These are phyloP conservation scores for Myxozyma udenii DNA, from an alignment of 805 yeast genomes.

Conservation along the genomic window DNA sequence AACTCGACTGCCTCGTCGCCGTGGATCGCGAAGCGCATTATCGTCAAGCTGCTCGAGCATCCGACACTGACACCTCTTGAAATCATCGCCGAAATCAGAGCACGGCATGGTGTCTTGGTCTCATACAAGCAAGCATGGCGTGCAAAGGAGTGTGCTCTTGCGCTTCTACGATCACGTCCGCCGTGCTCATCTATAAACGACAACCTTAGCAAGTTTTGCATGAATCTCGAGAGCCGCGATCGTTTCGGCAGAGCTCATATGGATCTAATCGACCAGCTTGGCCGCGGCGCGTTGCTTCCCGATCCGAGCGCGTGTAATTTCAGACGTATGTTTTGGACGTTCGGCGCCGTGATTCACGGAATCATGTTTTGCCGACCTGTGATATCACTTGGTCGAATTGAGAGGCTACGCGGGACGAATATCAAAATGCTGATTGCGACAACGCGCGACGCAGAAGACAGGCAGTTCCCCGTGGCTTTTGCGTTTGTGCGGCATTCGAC, in stretches of 20 bases:
- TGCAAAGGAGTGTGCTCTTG: conserved; percentile 20
- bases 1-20: conserved; percentile 22
- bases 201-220: conserved; percentile 11
- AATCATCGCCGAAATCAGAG: conserved; percentile 11
- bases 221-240: conserved; percentile 7
- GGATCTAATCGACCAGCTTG: conserved; percentile 10
- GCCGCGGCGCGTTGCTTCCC: conserved; percentile 8
- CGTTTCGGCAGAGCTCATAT: conserved; percentile 13
- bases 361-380: conserved; percentile 14
- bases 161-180: conserved; percentile 9
- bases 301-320: conserved; percentile 15
- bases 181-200: conserved; percentile 13
- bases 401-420: conserved; percentile 9
- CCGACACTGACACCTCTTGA: conserved; percentile 14
- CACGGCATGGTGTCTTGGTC: conserved; percentile 12
- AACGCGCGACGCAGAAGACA: conserved; percentile 19
- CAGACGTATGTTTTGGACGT: conserved; percentile 23
- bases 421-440: conserved; percentile 9
- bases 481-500: conserved; percentile 9
- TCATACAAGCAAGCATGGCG: conserved; percentile 28
- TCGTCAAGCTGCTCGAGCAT: conserved; percentile 1
- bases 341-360: conserved; percentile 10
- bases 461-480: conserved; percentile 17
- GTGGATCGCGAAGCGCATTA: conserved; percentile 19
- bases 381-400: conserved; percentile 15